Evolutionary conservation across 2,329 filamentous ascomycete genomes (phyloP).

Genomic region (Ceratocystis smalleyi): DNA sequence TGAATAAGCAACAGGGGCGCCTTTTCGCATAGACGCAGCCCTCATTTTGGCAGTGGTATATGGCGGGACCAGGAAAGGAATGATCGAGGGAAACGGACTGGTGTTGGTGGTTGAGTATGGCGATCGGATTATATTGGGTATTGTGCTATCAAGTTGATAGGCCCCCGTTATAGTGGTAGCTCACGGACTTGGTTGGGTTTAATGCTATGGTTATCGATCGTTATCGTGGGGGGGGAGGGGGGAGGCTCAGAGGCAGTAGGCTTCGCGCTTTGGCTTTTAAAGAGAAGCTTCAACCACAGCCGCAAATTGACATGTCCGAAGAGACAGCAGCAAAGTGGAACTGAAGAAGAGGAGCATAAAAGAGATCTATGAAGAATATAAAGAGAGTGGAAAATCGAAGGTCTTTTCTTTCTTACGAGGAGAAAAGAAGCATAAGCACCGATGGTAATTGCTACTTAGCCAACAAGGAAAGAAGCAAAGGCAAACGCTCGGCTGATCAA

Average conservation of each 20-base stretch:
- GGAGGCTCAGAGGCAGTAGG: not conserved
- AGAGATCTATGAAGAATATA: not conserved
- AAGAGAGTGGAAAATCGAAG: not conserved
- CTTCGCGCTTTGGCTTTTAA: not conserved
- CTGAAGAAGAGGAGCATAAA: not conserved
- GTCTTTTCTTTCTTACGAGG: not conserved
- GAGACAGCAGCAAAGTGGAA: not conserved
- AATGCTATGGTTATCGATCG: not conserved
- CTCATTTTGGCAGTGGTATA: not conserved
- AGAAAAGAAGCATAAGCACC: not conserved
- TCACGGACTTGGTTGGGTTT: no score
- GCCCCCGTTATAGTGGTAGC: no score
- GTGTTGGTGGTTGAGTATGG: not conserved
- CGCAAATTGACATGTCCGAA: not conserved
- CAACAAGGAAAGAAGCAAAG: not conserved
- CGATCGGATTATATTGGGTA: not conserved
- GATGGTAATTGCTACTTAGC: no score
- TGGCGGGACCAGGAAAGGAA: not conserved
- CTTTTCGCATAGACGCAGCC: not conserved
- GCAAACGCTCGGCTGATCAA: not conserved
- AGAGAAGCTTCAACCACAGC: not conserved
- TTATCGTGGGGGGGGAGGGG: not conserved
- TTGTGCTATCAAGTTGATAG: not conserved
- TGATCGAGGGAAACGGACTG: not conserved
- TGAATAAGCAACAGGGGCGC: not conserved